Evolutionary conservation across 2,329 filamentous ascomycete species (phyloP).

Genomic region (Cadophora gregata): DNA sequence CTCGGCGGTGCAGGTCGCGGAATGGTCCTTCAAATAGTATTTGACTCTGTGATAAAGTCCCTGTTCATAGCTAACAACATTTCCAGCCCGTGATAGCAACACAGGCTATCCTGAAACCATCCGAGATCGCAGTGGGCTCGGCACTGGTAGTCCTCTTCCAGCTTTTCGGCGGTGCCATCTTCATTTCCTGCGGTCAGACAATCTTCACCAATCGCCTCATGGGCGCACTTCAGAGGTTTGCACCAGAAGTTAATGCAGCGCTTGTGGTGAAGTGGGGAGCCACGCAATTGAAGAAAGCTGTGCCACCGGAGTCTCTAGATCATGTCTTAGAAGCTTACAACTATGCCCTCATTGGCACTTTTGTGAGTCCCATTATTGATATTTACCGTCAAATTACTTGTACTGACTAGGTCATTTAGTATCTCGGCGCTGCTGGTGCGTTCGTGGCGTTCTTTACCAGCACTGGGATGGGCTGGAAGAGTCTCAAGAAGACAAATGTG

Average conservation of each 20-base stretch:
- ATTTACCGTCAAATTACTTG: too few relatives aligned
- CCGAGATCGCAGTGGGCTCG: slow-evolving; percentile 43
- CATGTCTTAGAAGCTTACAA: slow-evolving; percentile 50
- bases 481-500: slow-evolving; percentile 48
- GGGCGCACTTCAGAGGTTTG: slow-evolving; percentile 42
- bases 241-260: slow-evolving; percentile 43
- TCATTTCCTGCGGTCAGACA: slow-evolving; percentile 41
- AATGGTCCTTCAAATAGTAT: slow-evolving; percentile 35
- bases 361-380: slow-evolving; percentile 28
- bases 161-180: slow-evolving; percentile 43
- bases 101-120: slow-evolving; percentile 41
- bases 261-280: slow-evolving; percentile 49
- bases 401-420: slow-evolving; percentile 30
- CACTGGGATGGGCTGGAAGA: slow-evolving; percentile 50
- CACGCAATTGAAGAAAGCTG: slow-evolving; percentile 46
- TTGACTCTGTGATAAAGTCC: not conserved
- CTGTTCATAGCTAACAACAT: not conserved
- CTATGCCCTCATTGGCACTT: slow-evolving; percentile 47
- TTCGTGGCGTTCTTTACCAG: slow-evolving; percentile 48
- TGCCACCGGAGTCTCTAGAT: slow-evolving; percentile 43
- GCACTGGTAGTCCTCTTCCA: slow-evolving; percentile 46
- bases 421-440: slow-evolving; percentile 44
- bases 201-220: slow-evolving; percentile 45
- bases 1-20: slow-evolving; percentile 35
- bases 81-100: slow-evolving; percentile 41